Conservation (phyloP, 2,329 filamentous ascomycete genomes). For the Ophiostoma novo-ulmi region DNA sequence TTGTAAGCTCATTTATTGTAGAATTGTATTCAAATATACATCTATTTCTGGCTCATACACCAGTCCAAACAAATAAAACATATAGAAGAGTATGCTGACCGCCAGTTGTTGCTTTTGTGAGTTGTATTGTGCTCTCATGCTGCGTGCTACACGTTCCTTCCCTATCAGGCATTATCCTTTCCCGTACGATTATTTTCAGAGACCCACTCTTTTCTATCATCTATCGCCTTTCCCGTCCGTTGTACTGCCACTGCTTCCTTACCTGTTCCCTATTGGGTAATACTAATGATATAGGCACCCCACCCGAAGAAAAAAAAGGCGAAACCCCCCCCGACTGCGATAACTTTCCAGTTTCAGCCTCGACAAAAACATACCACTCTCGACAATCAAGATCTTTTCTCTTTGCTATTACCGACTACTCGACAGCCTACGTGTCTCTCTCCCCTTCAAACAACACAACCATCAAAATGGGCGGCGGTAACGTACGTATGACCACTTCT, state of each 20-base stretch:
- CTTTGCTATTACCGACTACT: background rate
- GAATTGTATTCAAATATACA: too few relatives aligned
- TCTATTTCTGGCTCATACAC: too few relatives aligned
- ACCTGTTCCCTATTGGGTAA: background rate
- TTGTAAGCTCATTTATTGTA: background rate
- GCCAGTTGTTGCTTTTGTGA: background rate
- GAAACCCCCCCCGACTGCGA: background rate
- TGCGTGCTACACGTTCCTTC: background rate
- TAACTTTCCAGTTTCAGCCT: background rate
- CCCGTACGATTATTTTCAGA: background rate
- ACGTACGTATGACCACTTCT: constrained; percentile 30
- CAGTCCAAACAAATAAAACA: too few relatives aligned
- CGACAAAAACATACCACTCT: background rate
- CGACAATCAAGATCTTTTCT: background rate
- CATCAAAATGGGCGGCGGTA: constrained; percentile 35
- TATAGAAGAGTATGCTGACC: too few relatives aligned
- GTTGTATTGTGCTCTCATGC: background rate
- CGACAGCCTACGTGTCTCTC: background rate
- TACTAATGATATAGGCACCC: background rate
- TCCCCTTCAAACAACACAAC: background rate
- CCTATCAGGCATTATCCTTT: background rate
- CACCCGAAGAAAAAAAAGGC: constrained; percentile 1
- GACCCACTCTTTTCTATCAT: background rate
- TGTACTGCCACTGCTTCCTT: background rate
- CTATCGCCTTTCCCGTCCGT: too few relatives aligned